Evolutionary conservation across 2,329 filamentous ascomycete genomes (phyloP), one percentile per base, ranked within the genome.

Genomic region (Stachybotrys chlorohalonatus): DNA sequence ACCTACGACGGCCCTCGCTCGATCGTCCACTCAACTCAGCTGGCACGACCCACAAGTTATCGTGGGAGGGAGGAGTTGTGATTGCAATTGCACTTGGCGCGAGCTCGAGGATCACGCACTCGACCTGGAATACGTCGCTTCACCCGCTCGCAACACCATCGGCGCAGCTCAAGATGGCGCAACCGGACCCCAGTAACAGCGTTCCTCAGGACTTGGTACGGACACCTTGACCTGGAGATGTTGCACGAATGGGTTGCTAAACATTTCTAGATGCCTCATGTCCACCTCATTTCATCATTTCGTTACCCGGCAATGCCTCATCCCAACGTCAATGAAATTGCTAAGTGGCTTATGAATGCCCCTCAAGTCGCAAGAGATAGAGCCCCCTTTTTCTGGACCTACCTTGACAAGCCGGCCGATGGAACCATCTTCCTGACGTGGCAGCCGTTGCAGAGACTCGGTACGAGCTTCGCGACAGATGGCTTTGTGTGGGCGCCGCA

Each of bases 351-450:
- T 57, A 79, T 52, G 66, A 83, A 85, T 64, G 92, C 91, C 46
- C 90, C 92, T 8, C 87, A 89, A 66, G 87, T 96, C 58, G 87
- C 92, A 62, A 89, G 90, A 70, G 87, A 95, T 66, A 79, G 85
- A 59, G 86, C 91, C 51, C 84, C 93, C 3, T 92, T 99, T 79
- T 89, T 87, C 72, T 99, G 93, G 93, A 92, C 88, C 49, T 96
- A 93, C 69, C 82, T 97, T 55, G 85, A 94, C 63, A 82, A 84
- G 53, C 93, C 93, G 11, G 80, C 80, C 53, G 90, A 95, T 70
- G 91, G 91, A 54, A 87, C 86, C 8, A 81, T 96, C 49, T 82
- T 94, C 67, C 78, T 97, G 59, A 87, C 88, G 53, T 97, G 93
- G 93, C 91, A 96, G 69, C 88, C 93, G 2, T 76, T 87, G 53